These are phyloP conservation scores for Ceratobasidium sp. DNA, from an alignment of 1,284 basidiomycete genomes.

Conservation along the genomic window DNA sequence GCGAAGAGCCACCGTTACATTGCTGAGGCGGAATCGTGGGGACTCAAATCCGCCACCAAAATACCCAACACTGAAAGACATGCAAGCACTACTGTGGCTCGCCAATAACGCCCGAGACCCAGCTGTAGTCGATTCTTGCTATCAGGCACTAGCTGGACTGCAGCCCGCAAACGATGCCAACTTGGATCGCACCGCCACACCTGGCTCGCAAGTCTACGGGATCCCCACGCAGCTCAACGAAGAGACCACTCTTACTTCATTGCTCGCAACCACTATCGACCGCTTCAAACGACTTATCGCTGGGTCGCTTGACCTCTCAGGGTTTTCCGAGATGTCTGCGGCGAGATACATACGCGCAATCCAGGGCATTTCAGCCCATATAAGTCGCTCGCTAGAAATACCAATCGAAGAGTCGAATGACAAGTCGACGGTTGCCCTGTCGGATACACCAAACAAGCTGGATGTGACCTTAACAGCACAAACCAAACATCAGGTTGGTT, in stretches of 20 bases:
- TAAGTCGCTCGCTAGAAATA: neutral
- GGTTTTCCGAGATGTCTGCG: too few relatives aligned
- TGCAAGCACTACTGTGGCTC: conserved; percentile 10
- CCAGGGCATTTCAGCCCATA: neutral
- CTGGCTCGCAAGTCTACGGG: neutral
- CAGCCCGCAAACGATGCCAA: neutral
- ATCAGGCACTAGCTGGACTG: neutral
- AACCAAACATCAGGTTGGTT: neutral
- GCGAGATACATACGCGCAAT: too few relatives aligned
- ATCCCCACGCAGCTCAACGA: neutral
- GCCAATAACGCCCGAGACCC: neutral
- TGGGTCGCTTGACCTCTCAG: too few relatives aligned
- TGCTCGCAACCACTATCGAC: too few relatives aligned
- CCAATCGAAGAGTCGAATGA: neutral
- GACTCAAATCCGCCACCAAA: neutral
- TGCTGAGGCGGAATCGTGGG: neutral
- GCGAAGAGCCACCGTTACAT: neutral
- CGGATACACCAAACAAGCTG: too few relatives aligned
- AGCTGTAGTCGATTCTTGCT: neutral
- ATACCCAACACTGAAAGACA: neutral
- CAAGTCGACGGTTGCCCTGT: neutral
- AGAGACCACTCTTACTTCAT: too few relatives aligned
- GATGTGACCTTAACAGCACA: too few relatives aligned
- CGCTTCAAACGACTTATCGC: too few relatives aligned
- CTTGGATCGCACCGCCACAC: neutral